Conservation (phyloP, 495 filamentous ascomycete genomes). For the Talaromyces stipitatus region DNA sequence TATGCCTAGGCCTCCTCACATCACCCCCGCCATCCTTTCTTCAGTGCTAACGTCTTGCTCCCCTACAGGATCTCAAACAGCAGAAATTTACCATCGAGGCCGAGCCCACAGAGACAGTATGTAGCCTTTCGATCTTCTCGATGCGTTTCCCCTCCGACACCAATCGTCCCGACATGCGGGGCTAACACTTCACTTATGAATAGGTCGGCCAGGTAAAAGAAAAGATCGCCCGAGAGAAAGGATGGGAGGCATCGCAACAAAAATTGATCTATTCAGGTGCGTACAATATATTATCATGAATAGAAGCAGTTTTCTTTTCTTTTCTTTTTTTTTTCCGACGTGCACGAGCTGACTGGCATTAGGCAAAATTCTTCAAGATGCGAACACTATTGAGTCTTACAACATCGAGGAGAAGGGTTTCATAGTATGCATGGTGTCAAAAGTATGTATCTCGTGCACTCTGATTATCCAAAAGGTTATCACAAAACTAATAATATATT, state of each 20-base stretch:
- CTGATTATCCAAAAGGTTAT: not conserved
- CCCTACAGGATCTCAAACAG: constrained; percentile 81
- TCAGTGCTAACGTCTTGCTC: constrained; percentile 11
- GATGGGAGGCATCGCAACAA: constrained; percentile 78
- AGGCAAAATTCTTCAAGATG: constrained; percentile 98
- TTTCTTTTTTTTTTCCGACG: not conserved
- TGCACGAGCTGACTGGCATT: constrained; percentile 7
- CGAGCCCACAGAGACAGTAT: constrained; percentile 86
- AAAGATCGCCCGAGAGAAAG: constrained; percentile 81
- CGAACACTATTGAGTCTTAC: constrained; percentile 88
- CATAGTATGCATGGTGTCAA: constrained; percentile 92
- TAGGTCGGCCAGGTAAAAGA: constrained; percentile 85
- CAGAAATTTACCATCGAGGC: constrained; percentile 94
- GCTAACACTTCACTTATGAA: constrained; percentile 21
- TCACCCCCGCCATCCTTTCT: constrained; percentile 10
- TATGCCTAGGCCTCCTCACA: constrained; percentile 25
- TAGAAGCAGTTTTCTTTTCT: constrained; percentile 4
- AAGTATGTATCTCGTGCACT: constrained; percentile 51
- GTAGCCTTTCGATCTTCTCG: constrained; percentile 18
- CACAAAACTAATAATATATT: not conserved
- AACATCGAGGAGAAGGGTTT: constrained; percentile 99
- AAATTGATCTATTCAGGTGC: constrained; percentile 97
- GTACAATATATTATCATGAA: constrained; percentile 17
- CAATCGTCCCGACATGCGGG: constrained; percentile 15
- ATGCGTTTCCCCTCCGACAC: not conserved